Conservation (phyloP, 352 stramenopile genomes). For the Globisporangium carolinianum region DNA sequence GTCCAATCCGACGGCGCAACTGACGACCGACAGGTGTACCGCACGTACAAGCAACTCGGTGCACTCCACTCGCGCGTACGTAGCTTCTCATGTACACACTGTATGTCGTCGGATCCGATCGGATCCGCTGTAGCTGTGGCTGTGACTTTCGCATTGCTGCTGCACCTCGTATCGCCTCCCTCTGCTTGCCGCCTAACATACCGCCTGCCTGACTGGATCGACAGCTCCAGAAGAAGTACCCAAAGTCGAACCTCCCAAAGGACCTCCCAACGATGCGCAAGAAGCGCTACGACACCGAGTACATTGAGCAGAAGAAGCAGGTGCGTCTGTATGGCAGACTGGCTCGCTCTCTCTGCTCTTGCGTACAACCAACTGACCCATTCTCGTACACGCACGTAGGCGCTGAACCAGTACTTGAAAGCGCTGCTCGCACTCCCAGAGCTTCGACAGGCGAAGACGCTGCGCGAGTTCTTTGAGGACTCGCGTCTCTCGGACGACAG, state of each 20-base stretch:
- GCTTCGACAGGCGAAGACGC: slow-evolving; percentile 44
- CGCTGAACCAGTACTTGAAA: slow-evolving; percentile 52
- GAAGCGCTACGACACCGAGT: slow-evolving; percentile 67
- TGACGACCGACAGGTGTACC: slow-evolving; percentile 38
- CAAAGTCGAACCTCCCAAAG: slow-evolving; percentile 54
- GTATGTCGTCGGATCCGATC: neutral
- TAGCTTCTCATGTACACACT: neutral
- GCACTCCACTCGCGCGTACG: slow-evolving; percentile 41
- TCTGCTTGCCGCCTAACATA: too few species aligned
- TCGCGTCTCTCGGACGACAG: slow-evolving; percentile 38
- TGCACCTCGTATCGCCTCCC: too few species aligned
- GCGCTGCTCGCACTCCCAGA: slow-evolving; percentile 44
- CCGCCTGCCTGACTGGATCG: neutral
- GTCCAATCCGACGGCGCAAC: slow-evolving; percentile 36
- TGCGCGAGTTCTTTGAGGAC: slow-evolving; percentile 62
- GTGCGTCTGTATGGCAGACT: slow-evolving; percentile 6
- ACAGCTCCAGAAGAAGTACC: slow-evolving; percentile 69
- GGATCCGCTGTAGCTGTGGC: too few species aligned
- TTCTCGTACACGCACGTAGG: slow-evolving; percentile 9
- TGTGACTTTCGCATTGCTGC: too few species aligned
- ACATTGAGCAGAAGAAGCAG: slow-evolving; percentile 67
- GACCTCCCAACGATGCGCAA: slow-evolving; percentile 58
- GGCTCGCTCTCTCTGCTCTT: too few species aligned
- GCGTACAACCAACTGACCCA: too few species aligned
- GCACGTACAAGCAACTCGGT: slow-evolving; percentile 63